A percentile compares a stretch with the other conserved stretches of the same genome.
Conservation (phyloP, 257 asterid species). For the Linderniella brevidens region DNA sequence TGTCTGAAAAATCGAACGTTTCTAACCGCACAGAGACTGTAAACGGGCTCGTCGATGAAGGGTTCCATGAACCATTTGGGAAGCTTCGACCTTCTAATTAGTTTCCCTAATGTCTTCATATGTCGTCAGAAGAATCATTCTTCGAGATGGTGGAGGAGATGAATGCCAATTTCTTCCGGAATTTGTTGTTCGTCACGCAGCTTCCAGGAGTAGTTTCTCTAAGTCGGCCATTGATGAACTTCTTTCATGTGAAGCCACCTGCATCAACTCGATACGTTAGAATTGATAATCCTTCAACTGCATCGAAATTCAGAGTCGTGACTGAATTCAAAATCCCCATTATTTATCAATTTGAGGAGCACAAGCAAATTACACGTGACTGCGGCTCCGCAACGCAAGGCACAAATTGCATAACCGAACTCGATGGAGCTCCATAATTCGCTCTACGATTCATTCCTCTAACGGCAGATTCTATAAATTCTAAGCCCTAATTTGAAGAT, state of each 20-base stretch:
- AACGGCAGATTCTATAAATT: no score
- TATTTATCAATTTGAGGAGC: no score
- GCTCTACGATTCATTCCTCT: no score
- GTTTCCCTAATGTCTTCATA: slow-evolving; percentile 76
- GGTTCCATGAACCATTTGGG: slow-evolving; percentile 98
- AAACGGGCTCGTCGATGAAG: slow-evolving; percentile 70
- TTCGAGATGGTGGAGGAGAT: slow-evolving; percentile 50
- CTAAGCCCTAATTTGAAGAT: no score
- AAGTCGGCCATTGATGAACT: slow-evolving; percentile 52
- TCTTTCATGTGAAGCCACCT: not conserved
- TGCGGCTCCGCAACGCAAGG: no score
- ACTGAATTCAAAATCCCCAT: no score
- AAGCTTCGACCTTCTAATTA: slow-evolving; percentile 81
- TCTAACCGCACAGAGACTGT: slow-evolving; percentile 71
- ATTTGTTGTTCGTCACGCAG: slow-evolving; percentile 64
- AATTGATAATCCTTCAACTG: no score
- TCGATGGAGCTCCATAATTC: no score
- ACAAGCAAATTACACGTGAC: no score
- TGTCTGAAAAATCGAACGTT: slow-evolving; percentile 68
- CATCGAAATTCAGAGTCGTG: no score
- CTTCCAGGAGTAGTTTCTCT: slow-evolving; percentile 72
- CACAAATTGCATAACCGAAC: no score
- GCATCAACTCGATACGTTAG: no score
- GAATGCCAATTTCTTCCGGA: slow-evolving; percentile 50
- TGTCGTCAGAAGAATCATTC: slow-evolving; percentile 72